A percentile compares a stretch with the other conserved stretches of the same genome.
Conservation (phyloP, 345 rosid species). For the Lagerstroemia speciosa region DNA sequence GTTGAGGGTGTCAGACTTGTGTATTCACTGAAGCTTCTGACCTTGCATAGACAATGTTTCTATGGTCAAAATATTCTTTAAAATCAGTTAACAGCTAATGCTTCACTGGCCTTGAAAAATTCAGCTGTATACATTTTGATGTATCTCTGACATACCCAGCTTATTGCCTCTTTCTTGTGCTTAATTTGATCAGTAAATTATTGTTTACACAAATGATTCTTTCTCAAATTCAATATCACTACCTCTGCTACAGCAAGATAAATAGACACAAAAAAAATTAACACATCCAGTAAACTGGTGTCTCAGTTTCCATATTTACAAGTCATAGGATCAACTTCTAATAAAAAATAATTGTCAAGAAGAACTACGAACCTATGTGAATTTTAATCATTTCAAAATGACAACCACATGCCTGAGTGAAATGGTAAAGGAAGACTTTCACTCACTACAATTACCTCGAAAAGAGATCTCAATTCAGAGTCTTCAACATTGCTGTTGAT, state of each 20-base stretch:
- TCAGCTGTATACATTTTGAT: background rate
- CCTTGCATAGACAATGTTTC: background rate
- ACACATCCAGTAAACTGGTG: background rate
- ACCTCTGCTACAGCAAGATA: background rate
- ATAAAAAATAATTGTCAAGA: background rate
- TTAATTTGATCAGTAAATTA: background rate
- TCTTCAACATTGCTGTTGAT: slow-evolving; percentile 93
- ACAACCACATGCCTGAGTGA: background rate
- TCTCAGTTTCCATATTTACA: background rate
- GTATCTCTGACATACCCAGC: background rate
- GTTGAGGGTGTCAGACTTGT: background rate
- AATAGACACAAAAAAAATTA: background rate
- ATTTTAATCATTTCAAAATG: background rate
- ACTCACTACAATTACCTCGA: slow-evolving; percentile 48
- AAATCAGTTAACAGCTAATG: background rate
- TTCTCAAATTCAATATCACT: background rate
- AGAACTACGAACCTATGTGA: background rate
- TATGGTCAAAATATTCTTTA: background rate
- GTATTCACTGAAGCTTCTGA: background rate
- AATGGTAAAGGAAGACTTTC: background rate
- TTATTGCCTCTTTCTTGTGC: background rate
- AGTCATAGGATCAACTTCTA: background rate
- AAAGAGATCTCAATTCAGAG: slow-evolving; percentile 69
- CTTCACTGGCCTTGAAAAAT: background rate
- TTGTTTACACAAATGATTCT: background rate